These are phyloP conservation scores for Gracilaria vermiculophylla DNA, from an alignment of 23 red algal species.

Conservation along the genomic window DNA sequence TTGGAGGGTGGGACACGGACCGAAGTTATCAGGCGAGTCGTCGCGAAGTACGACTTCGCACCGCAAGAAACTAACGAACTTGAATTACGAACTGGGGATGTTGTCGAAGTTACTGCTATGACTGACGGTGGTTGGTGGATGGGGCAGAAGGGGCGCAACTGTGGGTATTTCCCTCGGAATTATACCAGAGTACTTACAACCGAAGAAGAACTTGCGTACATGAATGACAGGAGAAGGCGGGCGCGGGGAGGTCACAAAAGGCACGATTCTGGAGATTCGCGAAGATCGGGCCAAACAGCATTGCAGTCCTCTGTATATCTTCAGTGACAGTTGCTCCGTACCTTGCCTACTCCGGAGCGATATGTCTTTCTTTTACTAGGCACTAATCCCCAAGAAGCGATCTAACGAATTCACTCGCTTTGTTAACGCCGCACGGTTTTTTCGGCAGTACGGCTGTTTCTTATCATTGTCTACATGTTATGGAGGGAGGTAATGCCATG, in stretches of 20 bases:
- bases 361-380: not conserved
- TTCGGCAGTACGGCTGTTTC: conserved; percentile 24
- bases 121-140: conserved; percentile 71
- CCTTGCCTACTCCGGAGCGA: not conserved
- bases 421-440: conserved; percentile 13
- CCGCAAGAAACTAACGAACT: conserved; percentile 68
- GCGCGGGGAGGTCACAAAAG: conserved; percentile 46
- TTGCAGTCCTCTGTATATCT: conserved; percentile 38
- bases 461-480: conserved; percentile 9
- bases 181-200: conserved; percentile 59
- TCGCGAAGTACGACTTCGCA: conserved; percentile 69
- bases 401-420: not conserved
- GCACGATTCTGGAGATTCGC: conserved; percentile 47
- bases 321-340: not conserved
- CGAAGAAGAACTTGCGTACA: conserved; percentile 71
- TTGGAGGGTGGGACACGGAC: conserved; percentile 10
- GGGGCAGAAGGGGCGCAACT: conserved; percentile 21
- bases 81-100: conserved; percentile 48
- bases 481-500: not conserved
- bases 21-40: conserved; percentile 43
- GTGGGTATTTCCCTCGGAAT: conserved; percentile 69
- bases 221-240: conserved; percentile 36
- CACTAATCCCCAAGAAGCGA: not conserved
- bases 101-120: conserved; percentile 58
- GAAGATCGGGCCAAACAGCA: conserved; percentile 39